Base-by-base conservation (phyloP, 805 yeast species). In the Nakazawaea wickerhamii region DNA sequence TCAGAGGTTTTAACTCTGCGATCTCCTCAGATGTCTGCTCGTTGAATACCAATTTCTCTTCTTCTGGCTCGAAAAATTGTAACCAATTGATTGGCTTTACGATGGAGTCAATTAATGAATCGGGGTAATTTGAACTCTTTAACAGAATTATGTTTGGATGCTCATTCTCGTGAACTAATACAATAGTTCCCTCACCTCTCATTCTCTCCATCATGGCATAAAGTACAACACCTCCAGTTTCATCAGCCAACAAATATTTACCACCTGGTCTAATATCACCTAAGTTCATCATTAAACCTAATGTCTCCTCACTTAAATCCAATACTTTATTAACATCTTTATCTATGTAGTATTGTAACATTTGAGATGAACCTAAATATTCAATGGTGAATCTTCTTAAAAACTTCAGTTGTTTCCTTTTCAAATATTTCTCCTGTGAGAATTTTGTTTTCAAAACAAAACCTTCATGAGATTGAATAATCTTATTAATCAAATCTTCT, bases 191-290 rank as follows among this genome's bases (percentile, higher is more conserved):
- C 40, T 77, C 65, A 11, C 96, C 95, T 47, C 79, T 79, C 91
- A 95, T 86, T 57, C 97, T 71, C 59, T 93, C 99, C 62, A 93
- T 58, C 72, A 93, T 69, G 4, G 95, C 87, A 47, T 85, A 85
- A 5, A 85, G 75, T 1, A 93, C 58, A n/a, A 91, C 71, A 5
- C 98, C 96, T 25, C 95, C 90, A n/a, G 96, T 84, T 56, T 93
- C 99, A 56, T 93, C 99, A 42, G 88, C 71, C 3, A 91, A 81
- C 18, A 93, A 65, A 55, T 93, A 93, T 45, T 75, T 79, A 1
- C 99, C 98, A 9, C 95, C 95, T 1, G 96, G 89, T 55, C 81
- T 78, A 26, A 93, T 75, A 56, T 91, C 88, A 1, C 83, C 96
- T 51, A 83, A 70, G 47, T 81, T 81, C 63, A 93, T 64, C 54